Evolutionary conservation across 1,284 basidiomycete genomes (phyloP).

Genomic region (Ceratobasidium papillatum): DNA sequence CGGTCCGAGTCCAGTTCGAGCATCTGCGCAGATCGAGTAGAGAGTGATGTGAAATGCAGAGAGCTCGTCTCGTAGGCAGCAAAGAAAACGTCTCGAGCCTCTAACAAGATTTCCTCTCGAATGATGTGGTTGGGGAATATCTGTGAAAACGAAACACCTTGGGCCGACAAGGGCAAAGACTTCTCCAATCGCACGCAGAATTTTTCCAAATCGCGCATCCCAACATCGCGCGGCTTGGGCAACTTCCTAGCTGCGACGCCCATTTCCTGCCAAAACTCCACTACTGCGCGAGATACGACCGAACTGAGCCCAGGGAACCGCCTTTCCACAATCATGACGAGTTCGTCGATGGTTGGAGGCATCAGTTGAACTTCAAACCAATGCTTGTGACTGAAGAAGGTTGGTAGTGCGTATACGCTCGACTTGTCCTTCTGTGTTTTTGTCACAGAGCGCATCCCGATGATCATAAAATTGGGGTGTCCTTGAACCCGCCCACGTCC

Average conservation of each 20-base stretch:
- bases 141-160: constrained; percentile 55
- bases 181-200: constrained; percentile 81
- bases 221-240: constrained; percentile 63
- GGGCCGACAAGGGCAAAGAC: constrained; percentile 60
- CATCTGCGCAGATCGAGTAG: constrained; percentile 64
- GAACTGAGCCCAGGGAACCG: constrained; percentile 71
- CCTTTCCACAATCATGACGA: constrained; percentile 71
- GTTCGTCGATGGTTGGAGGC: constrained; percentile 70
- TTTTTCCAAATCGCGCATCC: constrained; percentile 88
- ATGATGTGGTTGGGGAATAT: constrained; percentile 78
- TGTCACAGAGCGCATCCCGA: constrained; percentile 77
- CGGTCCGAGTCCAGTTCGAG: constrained; percentile 73
- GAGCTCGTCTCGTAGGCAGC: constrained; percentile 57
- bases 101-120: constrained; percentile 90
- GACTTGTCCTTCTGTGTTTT: constrained; percentile 50
- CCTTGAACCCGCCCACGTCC: constrained; percentile 71
- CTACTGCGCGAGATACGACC: constrained; percentile 59
- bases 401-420: constrained; percentile 59
- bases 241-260: constrained; percentile 58
- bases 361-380: constrained; percentile 75
- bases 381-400: constrained; percentile 85
- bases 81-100: constrained; percentile 93
- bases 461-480: constrained; percentile 74
- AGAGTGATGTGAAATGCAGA: constrained; percentile 60
- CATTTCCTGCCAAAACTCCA: constrained; percentile 69